Evolutionary conservation across 2,329 filamentous ascomycete species (phyloP).

Genomic region (Calonectria leucothoes): DNA sequence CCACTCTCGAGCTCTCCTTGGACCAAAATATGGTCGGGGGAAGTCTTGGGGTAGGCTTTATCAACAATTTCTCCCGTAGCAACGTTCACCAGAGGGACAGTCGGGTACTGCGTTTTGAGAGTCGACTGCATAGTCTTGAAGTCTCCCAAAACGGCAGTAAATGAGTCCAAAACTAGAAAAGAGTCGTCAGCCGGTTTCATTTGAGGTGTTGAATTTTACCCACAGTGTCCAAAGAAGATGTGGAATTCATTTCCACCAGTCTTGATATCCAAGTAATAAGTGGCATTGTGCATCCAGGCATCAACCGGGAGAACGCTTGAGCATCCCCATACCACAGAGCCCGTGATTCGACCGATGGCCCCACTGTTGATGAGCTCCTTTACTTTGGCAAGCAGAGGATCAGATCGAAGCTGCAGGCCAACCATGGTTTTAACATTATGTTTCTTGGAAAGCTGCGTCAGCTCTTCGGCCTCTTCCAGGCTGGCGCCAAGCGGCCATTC

Average conservation of each 20-base stretch:
- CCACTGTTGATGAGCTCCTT: conserved; percentile 28
- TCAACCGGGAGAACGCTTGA: conserved; percentile 8
- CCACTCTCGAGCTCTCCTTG: conserved; percentile 22
- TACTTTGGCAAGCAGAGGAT: conserved; percentile 47
- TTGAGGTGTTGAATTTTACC: background rate
- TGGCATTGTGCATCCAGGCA: background rate
- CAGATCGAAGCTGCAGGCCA: conserved; percentile 58
- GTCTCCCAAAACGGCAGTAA: conserved; percentile 7
- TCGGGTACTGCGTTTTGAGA: conserved; percentile 6
- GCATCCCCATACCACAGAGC: conserved; percentile 14
- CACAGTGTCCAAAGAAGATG: conserved; percentile 24
- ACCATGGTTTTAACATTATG: conserved; percentile 54
- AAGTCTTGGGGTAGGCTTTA: background rate
- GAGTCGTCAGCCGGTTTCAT: background rate
- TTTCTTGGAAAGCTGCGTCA: conserved; percentile 48
- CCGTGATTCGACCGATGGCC: conserved; percentile 20
- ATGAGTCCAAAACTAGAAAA: conserved; percentile 17
- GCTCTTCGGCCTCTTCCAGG: conserved; percentile 49
- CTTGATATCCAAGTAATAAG: conserved; percentile 16
- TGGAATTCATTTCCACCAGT: conserved; percentile 18
- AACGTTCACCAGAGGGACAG: background rate
- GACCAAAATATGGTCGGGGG: conserved; percentile 11
- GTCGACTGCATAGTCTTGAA: conserved; percentile 18
- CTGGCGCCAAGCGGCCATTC: conserved; percentile 36
- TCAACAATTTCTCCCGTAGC: background rate